These are phyloP conservation scores for Phaeophleospora eucalypticola DNA, from an alignment of 2,329 filamentous ascomycete species.

Conservation along the genomic window DNA sequence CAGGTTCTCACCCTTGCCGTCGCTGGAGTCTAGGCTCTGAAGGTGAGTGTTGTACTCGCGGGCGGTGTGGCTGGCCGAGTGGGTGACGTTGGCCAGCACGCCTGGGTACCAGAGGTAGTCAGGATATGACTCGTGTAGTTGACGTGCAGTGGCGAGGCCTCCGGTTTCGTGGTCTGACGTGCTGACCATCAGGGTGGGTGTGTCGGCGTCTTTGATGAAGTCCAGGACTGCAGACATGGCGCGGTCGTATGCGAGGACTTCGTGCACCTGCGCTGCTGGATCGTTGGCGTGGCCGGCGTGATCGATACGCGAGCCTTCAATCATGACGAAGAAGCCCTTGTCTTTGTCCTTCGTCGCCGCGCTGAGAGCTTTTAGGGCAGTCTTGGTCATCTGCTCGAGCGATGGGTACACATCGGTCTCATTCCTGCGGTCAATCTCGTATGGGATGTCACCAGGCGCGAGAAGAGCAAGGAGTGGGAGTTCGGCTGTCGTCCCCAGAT, in stretches of 20 bases:
- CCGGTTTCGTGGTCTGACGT: conserved; percentile 98
- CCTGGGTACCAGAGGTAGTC: conserved; percentile 77
- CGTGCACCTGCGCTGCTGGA: conserved; percentile 59
- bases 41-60: conserved; percentile 60
- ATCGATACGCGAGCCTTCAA: conserved; percentile 93
- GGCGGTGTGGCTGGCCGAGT: conserved; percentile 67
- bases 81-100: conserved; percentile 74
- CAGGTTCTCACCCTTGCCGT: conserved; percentile 43
- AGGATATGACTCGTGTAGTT: conserved; percentile 60
- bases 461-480: conserved; percentile 84
- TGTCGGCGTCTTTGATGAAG: conserved; percentile 71
- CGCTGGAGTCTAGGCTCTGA: conserved; percentile 18
- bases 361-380: conserved; percentile 73
- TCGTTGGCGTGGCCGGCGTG: conserved; percentile 72
- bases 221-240: conserved; percentile 78
- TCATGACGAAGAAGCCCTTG: conserved; percentile 97
- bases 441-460: conserved; percentile 78
- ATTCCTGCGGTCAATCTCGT: conserved; percentile 82
- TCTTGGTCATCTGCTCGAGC: conserved; percentile 83
- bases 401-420: conserved; percentile 79
- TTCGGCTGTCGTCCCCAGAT: conserved; percentile 64
- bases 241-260: conserved; percentile 92
- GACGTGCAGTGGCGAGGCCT: conserved; percentile 75
- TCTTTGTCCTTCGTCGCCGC: conserved; percentile 78
- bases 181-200: conserved; percentile 74